Base-by-base conservation (phyloP, 2,329 filamentous ascomycete species). In the Capronia epimyces region DNA sequence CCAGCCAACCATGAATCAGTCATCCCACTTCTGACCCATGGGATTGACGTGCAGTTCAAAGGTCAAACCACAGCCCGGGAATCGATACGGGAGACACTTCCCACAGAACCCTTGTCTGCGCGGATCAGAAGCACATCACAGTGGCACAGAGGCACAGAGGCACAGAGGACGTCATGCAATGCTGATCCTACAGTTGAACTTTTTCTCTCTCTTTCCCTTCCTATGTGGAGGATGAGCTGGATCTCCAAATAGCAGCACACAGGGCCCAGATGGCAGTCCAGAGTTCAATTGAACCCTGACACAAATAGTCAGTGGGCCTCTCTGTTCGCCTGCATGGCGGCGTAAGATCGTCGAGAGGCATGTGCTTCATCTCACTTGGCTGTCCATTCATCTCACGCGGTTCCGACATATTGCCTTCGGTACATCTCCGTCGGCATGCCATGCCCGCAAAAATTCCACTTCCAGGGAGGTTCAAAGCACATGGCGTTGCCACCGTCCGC, bases 371-470 rank as follows among this genome's bases (percentile, higher is more conserved):
- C 8, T 32, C 18, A 18, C 31, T 16, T 15, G 15, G 5, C 20
- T 12, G 12, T 46, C 20, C 12, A 31, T n/a, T 36, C 34, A 22
- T 25, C 39, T 42, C 7, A 42, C 12, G 43, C n/a, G 31, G 21
- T 40, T 27, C 43, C 44, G 44, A 40, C 44, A 20, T 47, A 40
- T 47, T 47, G 21, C 44, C 44, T 47, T 47, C 44, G 44, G 34
- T 20, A 16, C 36, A 29, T 47, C 44, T 40, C 44, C 44, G 44
- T 40, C 25, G 36, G 2, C 36, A 22, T n/a, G 43, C 31, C 31
- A 46, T 18, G 34, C 16, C 24, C 18, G 22, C 39, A 42, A 25
- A 42, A 25, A 20, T 37, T 18, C 39, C 39, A 42, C 34, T n/a
- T 24, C 5, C 25, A 36, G 16, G 24, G n/a, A n/a, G n/a, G 29